phyloP scores from a whole-genome alignment of 176 grass and related monocot species.

The Zoysia pacifica region DNA sequence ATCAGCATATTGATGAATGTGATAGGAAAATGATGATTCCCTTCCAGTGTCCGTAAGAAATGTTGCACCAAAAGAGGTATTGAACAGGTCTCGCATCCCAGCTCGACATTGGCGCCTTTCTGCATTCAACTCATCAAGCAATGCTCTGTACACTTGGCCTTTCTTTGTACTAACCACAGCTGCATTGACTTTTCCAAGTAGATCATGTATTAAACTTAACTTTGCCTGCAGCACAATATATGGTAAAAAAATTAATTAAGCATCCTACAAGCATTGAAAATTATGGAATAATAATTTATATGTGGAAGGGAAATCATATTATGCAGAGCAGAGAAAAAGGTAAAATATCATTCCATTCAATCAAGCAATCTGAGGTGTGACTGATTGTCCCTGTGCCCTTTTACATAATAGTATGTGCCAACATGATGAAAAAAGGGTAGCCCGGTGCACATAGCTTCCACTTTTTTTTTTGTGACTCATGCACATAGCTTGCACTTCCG shows the following conservation, averaged over 20 bases:
- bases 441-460: too few species aligned
- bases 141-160: slow-evolving; percentile 74
- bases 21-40: slow-evolving; percentile 92
- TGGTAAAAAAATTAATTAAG: neutral
- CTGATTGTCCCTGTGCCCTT: neutral
- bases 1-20: slow-evolving; percentile 98
- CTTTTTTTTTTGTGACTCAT: too few species aligned
- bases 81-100: slow-evolving; percentile 77
- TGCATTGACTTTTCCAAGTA: slow-evolving; percentile 88
- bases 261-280: slow-evolving; percentile 12
- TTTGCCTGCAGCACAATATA: slow-evolving; percentile 66
- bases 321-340: slow-evolving; percentile 12
- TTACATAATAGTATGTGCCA: neutral
- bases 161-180: slow-evolving; percentile 81
- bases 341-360: neutral
- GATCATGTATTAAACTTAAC: slow-evolving; percentile 91
- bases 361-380: slow-evolving; percentile 7
- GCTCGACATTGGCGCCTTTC: slow-evolving; percentile 74
- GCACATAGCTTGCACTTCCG: too few species aligned
- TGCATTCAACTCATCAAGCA: slow-evolving; percentile 79
- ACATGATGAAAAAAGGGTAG: too few species aligned
- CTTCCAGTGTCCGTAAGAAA: slow-evolving; percentile 94
- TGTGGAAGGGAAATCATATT: neutral
- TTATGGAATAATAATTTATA: slow-evolving; percentile 13
- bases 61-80: slow-evolving; percentile 84